A percentile compares a stretch with the other conserved stretches of the same genome.
Conservation (phyloP, 1,139 yeast genomes). For the Saccharomyces hybrid region DNA sequence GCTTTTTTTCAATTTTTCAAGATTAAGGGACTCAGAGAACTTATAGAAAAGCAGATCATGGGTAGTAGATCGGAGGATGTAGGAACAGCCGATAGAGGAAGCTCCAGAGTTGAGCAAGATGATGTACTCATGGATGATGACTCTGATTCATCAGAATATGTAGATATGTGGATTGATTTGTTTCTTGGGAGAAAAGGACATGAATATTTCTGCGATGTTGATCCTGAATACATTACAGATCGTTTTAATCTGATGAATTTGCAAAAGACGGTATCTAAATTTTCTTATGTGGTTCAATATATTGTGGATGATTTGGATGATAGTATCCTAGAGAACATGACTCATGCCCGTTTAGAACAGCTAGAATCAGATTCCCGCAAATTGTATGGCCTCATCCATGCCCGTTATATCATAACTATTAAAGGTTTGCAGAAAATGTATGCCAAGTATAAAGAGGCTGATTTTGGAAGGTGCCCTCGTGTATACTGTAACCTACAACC, state of each 20-base stretch:
- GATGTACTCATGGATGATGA: constrained; percentile 12
- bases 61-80: constrained; percentile 11
- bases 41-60: constrained; percentile 5
- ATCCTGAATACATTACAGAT: constrained; percentile 86
- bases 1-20: not conserved
- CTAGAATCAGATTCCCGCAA: constrained; percentile 77
- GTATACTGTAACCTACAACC: constrained; percentile 86
- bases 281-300: constrained; percentile 51
- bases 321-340: constrained; percentile 38
- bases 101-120: constrained; percentile 1
- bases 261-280: constrained; percentile 72
- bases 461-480: constrained; percentile 93
- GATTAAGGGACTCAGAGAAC: not conserved
- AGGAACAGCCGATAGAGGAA: constrained; percentile 1
- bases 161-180: constrained; percentile 91
- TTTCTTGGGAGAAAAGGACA: constrained; percentile 87
- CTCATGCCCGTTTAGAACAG: constrained; percentile 47
- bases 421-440: constrained; percentile 90
- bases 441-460: constrained; percentile 84
- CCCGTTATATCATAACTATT: constrained; percentile 78
- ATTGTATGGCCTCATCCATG: constrained; percentile 69
- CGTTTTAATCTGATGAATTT: constrained; percentile 90
- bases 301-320: constrained; percentile 74
- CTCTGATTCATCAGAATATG: constrained; percentile 33
- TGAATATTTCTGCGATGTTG: constrained; percentile 93